phyloP scores from a whole-genome alignment of 2,329 filamentous ascomycete genomes.

The Beauveria pseudobassiana region DNA sequence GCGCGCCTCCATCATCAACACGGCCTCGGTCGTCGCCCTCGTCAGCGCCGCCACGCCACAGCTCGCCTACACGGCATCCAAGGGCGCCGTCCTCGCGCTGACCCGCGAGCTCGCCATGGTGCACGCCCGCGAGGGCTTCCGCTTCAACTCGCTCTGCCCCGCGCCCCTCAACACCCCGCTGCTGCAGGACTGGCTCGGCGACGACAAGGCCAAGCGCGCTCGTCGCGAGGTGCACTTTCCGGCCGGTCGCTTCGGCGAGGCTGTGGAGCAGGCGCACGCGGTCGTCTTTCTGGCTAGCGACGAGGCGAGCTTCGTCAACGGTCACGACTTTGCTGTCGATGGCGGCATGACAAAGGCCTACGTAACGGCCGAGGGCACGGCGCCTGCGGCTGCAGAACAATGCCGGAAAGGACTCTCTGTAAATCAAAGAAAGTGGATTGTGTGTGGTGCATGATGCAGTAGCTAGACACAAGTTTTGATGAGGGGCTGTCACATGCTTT shows the following conservation, averaged over 20 bases:
- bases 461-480: no score
- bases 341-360: conserved; percentile 95
- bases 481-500: no score
- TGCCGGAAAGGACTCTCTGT: conserved; percentile 42
- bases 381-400: conserved; percentile 52
- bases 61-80: conserved; percentile 87
- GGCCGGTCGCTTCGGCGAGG: conserved; percentile 79
- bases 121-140: conserved; percentile 78
- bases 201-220: conserved; percentile 72
- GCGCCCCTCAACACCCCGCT: conserved; percentile 88
- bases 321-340: conserved; percentile 88
- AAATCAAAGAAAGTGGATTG: conserved; percentile 3
- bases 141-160: conserved; percentile 87
- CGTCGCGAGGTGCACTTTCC: conserved; percentile 88
- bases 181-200: conserved; percentile 87
- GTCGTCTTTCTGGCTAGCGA: conserved; percentile 83
- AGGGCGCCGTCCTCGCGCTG: conserved; percentile 84
- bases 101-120: conserved; percentile 88
- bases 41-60: conserved; percentile 84
- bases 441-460: no score
- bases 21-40: conserved; percentile 79
- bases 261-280: conserved; percentile 86
- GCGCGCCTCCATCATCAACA: conserved; percentile 82
- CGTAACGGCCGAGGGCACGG: conserved; percentile 57
- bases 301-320: conserved; percentile 85